Percentiles rank a stretch among this genome's conserved stretches.
These are phyloP conservation scores for Tricholoma sp. DNA, from an alignment of 768 basidiomycete species.

Conservation along the genomic window DNA sequence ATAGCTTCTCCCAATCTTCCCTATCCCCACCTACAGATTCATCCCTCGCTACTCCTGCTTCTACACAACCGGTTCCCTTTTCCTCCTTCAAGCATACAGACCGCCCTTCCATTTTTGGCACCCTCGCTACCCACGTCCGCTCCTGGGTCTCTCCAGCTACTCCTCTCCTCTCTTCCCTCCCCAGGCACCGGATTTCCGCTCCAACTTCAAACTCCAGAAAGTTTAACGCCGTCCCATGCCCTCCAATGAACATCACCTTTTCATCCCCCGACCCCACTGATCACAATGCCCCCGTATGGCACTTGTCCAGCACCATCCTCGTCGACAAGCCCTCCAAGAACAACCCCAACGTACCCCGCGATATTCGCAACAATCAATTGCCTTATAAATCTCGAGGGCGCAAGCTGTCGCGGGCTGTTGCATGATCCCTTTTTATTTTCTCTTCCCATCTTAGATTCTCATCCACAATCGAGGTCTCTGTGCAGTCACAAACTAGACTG, in stretches of 20 bases:
- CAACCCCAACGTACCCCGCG: not conserved
- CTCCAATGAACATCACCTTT: constrained; percentile 9
- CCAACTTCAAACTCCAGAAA: constrained; percentile 11
- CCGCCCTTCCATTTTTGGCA: constrained; percentile 29
- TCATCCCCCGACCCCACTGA: constrained; percentile 15
- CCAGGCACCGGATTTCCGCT: constrained; percentile 7
- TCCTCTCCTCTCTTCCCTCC: constrained; percentile 20
- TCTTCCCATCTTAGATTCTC: constrained; percentile 11
- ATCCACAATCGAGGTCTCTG: too few species aligned
- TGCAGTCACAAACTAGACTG: constrained; percentile 7
- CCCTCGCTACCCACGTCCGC: constrained; percentile 37
- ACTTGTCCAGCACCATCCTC: constrained; percentile 15
- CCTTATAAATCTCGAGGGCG: constrained; percentile 41
- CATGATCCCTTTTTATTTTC: constrained; percentile 18
- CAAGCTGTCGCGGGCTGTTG: constrained; percentile 27
- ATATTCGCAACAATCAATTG: constrained; percentile 8
- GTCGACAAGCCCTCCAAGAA: constrained; percentile 9
- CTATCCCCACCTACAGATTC: constrained; percentile 40
- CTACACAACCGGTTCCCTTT: constrained; percentile 33
- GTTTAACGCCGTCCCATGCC: constrained; percentile 14
- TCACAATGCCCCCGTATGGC: constrained; percentile 19
- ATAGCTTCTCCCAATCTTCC: constrained; percentile 32
- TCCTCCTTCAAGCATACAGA: constrained; percentile 15
- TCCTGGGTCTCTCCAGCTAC: constrained; percentile 39
- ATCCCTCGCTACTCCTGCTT: constrained; percentile 47